A percentile compares a stretch with the other conserved stretches of the same genome.
These are phyloP conservation scores for Trametes elegans DNA, from an alignment of 768 basidiomycete species.

Conservation along the genomic window DNA sequence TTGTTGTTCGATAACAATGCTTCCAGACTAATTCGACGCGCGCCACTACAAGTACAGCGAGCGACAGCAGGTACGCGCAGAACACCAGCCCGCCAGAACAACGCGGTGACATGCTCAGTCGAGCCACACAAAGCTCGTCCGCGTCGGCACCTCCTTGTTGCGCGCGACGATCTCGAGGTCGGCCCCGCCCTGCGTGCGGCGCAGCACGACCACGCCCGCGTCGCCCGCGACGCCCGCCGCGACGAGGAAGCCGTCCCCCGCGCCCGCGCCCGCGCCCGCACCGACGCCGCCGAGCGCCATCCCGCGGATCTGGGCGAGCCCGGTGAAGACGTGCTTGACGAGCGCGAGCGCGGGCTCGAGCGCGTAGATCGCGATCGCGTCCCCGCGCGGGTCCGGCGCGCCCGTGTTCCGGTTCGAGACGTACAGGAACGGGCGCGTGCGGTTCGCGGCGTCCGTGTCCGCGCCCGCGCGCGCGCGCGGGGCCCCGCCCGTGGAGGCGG, in stretches of 20 bases:
- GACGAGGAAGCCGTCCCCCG: conserved; percentile 50
- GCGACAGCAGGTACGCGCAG: not conserved
- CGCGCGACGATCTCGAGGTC: conserved; percentile 52
- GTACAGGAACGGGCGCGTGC: conserved; percentile 57
- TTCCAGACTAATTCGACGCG: too few relatives aligned
- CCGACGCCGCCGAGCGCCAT: conserved; percentile 57
- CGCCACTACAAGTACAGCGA: too few relatives aligned
- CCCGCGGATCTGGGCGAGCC: conserved; percentile 60
- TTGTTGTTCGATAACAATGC: too few relatives aligned
- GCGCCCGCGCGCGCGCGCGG: too few relatives aligned
- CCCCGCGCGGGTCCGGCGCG: conserved; percentile 48
- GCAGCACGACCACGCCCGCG: conserved; percentile 56
- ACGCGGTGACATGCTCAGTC: not conserved
- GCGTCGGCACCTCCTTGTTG: conserved; percentile 52
- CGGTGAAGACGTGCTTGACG: conserved; percentile 58
- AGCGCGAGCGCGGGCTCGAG: conserved; percentile 42
- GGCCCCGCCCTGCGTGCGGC: conserved; percentile 53
- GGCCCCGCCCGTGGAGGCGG: conserved; percentile 33
- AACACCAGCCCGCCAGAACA: too few relatives aligned
- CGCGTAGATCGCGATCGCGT: conserved; percentile 63
- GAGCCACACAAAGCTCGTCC: conserved; percentile 55
- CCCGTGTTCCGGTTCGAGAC: conserved; percentile 67
- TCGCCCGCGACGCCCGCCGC: conserved; percentile 53
- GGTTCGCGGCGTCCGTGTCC: too few relatives aligned
- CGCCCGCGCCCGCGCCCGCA: too few relatives aligned